Evolutionary conservation across 768 basidiomycete genomes (phyloP).

Genomic region (Trametes sanguinea): DNA sequence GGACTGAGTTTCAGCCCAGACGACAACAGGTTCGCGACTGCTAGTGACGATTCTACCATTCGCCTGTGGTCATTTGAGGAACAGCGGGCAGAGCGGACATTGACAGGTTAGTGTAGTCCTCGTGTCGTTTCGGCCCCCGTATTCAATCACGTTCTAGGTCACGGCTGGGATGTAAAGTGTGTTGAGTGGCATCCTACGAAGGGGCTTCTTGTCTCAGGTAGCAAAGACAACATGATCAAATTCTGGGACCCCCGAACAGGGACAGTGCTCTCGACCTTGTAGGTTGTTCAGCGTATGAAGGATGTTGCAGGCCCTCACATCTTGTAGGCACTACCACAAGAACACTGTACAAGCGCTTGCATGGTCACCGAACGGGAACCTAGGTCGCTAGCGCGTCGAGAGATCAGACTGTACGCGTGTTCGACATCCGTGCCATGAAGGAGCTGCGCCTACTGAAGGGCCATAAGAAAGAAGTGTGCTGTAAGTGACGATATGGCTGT

Average conservation of each 20-base stretch:
- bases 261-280: slow-evolving; percentile 89
- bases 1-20: slow-evolving; percentile 92
- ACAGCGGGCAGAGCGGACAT: slow-evolving; percentile 81
- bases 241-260: slow-evolving; percentile 99
- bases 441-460: slow-evolving; percentile 90
- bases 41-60: slow-evolving; percentile 93
- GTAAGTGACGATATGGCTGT: slow-evolving; percentile 47
- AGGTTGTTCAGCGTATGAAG: slow-evolving; percentile 31
- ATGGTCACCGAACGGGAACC: slow-evolving; percentile 94
- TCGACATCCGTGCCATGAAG: slow-evolving; percentile 98
- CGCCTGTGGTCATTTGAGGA: slow-evolving; percentile 96
- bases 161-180: slow-evolving; percentile 98
- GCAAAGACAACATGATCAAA: slow-evolving; percentile 97
- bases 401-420: slow-evolving; percentile 93
- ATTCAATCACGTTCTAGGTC: slow-evolving; percentile 53
- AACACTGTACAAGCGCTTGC: slow-evolving; percentile 91
- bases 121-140: background rate
- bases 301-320: background rate
- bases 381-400: slow-evolving; percentile 93
- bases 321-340: slow-evolving; percentile 87
- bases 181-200: slow-evolving; percentile 99
- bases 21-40: slow-evolving; percentile 89
- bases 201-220: slow-evolving; percentile 91
- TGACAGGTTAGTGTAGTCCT: slow-evolving; percentile 59
- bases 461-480: slow-evolving; percentile 98